Percentiles rank a stretch among this genome's conserved stretches.
These are phyloP conservation scores for Agroathelia rolfsii DNA, from an alignment of 1,284 basidiomycete species.

Conservation along the genomic window DNA sequence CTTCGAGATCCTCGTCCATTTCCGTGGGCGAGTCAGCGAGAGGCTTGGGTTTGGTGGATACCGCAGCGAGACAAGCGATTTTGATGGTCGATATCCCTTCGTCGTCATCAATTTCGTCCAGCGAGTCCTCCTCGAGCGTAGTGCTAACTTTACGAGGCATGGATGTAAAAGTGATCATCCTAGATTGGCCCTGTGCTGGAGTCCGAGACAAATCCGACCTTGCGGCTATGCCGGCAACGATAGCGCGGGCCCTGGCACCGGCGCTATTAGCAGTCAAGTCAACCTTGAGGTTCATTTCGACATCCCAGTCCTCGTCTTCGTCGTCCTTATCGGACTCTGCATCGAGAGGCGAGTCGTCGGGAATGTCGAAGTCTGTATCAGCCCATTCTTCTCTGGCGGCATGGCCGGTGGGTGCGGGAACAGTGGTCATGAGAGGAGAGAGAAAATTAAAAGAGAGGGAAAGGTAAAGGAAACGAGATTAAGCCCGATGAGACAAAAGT, in stretches of 20 bases:
- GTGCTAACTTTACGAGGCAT: slow-evolving; percentile 52
- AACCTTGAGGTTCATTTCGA: slow-evolving; percentile 63
- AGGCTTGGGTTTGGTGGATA: slow-evolving; percentile 19
- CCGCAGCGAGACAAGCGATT: slow-evolving; percentile 39
- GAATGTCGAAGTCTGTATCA: slow-evolving; percentile 75
- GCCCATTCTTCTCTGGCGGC: slow-evolving; percentile 65
- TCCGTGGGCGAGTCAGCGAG: slow-evolving; percentile 23
- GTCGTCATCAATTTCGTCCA: slow-evolving; percentile 60
- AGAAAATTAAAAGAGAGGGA: too few species aligned
- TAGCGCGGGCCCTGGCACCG: slow-evolving; percentile 36
- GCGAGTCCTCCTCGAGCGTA: slow-evolving; percentile 32
- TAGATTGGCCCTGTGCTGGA: slow-evolving; percentile 19
- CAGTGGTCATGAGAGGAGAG: slow-evolving; percentile 38
- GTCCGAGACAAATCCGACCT: slow-evolving; percentile 21
- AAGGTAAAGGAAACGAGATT: too few species aligned
- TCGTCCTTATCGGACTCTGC: slow-evolving; percentile 43
- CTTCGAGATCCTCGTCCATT: slow-evolving; percentile 64
- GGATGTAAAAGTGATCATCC: slow-evolving; percentile 52
- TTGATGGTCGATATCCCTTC: slow-evolving; percentile 77
- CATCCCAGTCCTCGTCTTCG: slow-evolving; percentile 66
- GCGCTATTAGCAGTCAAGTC: slow-evolving; percentile 49
- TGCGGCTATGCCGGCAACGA: slow-evolving; percentile 26
- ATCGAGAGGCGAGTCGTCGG: slow-evolving; percentile 58
- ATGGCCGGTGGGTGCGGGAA: slow-evolving; percentile 46
- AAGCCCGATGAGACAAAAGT: too few species aligned